Evolutionary conservation across 495 filamentous ascomycete species (phyloP).

Genomic region (Cenococcum geophilum): DNA sequence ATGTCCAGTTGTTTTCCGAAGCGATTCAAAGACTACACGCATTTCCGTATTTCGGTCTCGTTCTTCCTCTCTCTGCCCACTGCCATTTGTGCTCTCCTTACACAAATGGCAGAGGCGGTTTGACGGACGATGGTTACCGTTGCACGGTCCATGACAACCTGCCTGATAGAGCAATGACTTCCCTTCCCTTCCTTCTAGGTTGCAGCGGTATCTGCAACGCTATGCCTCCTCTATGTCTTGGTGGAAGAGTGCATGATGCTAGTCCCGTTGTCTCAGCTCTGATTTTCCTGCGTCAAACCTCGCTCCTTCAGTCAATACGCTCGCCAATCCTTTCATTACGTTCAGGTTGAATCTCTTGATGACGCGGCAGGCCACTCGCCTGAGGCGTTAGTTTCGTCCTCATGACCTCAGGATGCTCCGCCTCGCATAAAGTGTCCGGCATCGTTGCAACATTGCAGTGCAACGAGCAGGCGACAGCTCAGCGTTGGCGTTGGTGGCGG

Average conservation of each 20-base stretch:
- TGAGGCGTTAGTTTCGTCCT: neutral
- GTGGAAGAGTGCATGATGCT: neutral
- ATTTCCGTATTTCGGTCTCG: too few relatives aligned
- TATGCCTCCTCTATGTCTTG: neutral
- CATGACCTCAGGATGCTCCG: constrained; percentile 4
- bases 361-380: neutral
- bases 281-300: neutral
- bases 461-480: constrained; percentile 1
- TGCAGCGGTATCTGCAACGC: neutral
- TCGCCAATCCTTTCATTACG: neutral
- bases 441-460: neutral
- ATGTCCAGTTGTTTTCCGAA: too few relatives aligned
- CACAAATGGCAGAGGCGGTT: too few relatives aligned
- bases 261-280: neutral
- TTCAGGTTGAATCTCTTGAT: neutral
- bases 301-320: neutral
- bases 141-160: neutral
- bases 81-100: too few relatives aligned
- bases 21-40: too few relatives aligned
- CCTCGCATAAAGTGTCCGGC: constrained; percentile 1
- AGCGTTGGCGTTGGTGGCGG: neutral
- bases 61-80: too few relatives aligned
- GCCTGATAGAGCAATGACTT: neutral
- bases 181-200: neutral
- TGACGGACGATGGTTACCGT: neutral